Evolutionary conservation across 352 stramenopile genomes (phyloP).

Genomic region (Thalassiosira hispida): DNA sequence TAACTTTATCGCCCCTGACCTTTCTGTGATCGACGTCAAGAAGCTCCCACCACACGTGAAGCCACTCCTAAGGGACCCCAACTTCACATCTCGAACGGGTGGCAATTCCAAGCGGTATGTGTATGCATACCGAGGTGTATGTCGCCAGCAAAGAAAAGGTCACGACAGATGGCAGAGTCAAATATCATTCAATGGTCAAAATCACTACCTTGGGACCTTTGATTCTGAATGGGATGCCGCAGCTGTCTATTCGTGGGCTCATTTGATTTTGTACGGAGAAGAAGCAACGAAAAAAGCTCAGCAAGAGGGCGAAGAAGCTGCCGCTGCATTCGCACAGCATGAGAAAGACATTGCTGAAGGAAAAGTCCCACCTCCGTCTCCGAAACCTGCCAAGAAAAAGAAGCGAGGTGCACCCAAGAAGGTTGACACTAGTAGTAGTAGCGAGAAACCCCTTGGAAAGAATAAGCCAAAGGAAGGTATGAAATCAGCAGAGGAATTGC

Average conservation of each 20-base stretch:
- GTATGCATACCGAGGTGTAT: slow-evolving; percentile 84
- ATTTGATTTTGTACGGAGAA: slow-evolving; percentile 84
- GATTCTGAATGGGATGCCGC: slow-evolving; percentile 85
- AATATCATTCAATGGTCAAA: slow-evolving; percentile 84
- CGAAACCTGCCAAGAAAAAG: slow-evolving; percentile 67
- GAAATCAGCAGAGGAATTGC: slow-evolving; percentile 1
- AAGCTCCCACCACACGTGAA: slow-evolving; percentile 79
- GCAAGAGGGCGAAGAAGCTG: slow-evolving; percentile 82
- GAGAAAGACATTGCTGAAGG: slow-evolving; percentile 77
- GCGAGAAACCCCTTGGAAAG: slow-evolving; percentile 13
- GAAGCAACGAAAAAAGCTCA: slow-evolving; percentile 83
- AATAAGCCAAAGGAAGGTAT: slow-evolving; percentile 21
- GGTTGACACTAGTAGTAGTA: not conserved
- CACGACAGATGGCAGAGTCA: slow-evolving; percentile 85
- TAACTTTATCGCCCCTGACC: slow-evolving; percentile 61
- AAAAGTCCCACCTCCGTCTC: slow-evolving; percentile 58
- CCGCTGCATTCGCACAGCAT: slow-evolving; percentile 77
- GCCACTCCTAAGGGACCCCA: slow-evolving; percentile 79
- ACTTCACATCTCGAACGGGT: slow-evolving; percentile 77
- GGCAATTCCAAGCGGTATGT: slow-evolving; percentile 84
- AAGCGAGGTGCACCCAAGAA: slow-evolving; percentile 36
- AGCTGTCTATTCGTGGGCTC: slow-evolving; percentile 83
- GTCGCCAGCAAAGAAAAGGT: slow-evolving; percentile 81
- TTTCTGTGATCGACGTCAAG: slow-evolving; percentile 84
- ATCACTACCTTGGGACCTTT: slow-evolving; percentile 86